Evolutionary conservation across 371 early-diverging fungal genomes (phyloP).

Genomic region (Mortierella sp.): DNA sequence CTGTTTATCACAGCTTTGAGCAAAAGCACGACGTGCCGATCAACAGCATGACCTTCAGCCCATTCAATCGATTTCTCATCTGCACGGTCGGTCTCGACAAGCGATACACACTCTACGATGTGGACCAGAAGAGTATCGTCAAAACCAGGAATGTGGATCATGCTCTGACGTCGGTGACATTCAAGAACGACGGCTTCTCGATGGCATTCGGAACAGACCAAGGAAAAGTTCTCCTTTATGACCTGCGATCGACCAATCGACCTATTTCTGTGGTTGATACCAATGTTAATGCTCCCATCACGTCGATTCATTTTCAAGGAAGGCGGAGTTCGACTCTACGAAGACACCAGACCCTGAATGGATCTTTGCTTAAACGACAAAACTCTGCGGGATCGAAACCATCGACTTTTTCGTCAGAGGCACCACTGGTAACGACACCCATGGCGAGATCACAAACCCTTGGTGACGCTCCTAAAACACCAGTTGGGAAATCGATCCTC

Average conservation of each 20-base stretch:
- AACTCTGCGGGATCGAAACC: conserved; percentile 38
- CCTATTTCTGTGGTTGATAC: conserved; percentile 54
- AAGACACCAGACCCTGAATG: conserved; percentile 36
- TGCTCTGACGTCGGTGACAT: conserved; percentile 59
- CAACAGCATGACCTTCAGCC: conserved; percentile 66
- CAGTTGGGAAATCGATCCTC: not conserved
- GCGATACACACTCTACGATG: conserved; percentile 64
- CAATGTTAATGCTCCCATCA: conserved; percentile 34
- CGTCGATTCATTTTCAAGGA: conserved; percentile 59
- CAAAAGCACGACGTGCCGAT: conserved; percentile 63
- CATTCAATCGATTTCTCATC: conserved; percentile 66
- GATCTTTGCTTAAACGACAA: conserved; percentile 37
- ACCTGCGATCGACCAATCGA: conserved; percentile 52
- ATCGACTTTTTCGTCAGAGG: conserved; percentile 14
- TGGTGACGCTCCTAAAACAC: not conserved
- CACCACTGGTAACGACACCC: not conserved
- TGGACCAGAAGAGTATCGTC: conserved; percentile 53
- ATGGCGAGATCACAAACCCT: conserved; percentile 12
- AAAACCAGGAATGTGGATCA: conserved; percentile 51
- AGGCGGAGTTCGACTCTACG: conserved; percentile 26
- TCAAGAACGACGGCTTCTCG: conserved; percentile 61
- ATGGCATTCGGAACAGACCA: conserved; percentile 62
- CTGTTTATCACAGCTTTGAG: conserved; percentile 53
- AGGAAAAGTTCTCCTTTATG: conserved; percentile 59
- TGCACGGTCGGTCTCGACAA: conserved; percentile 67